Base-by-base conservation (phyloP, 345 rosid genomes). In the Dipteronia dyeriana region DNA sequence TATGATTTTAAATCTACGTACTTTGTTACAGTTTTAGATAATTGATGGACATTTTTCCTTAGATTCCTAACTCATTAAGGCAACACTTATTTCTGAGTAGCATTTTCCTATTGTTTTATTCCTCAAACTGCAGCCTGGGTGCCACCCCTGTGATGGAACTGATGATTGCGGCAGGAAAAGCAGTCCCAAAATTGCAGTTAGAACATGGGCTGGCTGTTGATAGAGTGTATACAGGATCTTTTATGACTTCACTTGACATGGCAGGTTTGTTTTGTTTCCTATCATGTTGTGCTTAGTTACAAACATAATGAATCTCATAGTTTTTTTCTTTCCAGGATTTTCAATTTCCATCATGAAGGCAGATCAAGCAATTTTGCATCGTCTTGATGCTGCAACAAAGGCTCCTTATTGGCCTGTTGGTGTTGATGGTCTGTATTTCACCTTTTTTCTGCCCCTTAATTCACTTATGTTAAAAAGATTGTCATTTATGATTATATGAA, bases 181-280 rank as follows among this genome's bases (percentile, higher is more conserved):
- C 96, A 60, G 97, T 94, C 72, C 97, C 97, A 75, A 88, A 89
- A 62, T 80, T 96, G 88, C 98, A 96, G 87, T 81, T 96, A 79
- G 95, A 94, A 76, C 97, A 93, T 81, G 99, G 98, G 75, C 86
- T 96, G 73, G 99, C 98, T 65, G 97, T 94, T 79, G 97, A 96
- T 82, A 93, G 99, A 88, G 99, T 96, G 73, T 96, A 96, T 68
- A 90, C 99, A 22, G 97, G 99, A 71, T 87, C 95, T 81, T 93
- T 96, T 83, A 92, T 94, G 98, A 92, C 99, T 76, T 96, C 99
- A 68, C 97, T 94, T 79, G 98, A 96, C 78, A 96, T 96, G 99
- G 93, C 98, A 82, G 99, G 99, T 96, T 87, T 80, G 70, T 80
- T 71, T 78, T 39, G 75, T 68, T 39, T 68, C 23, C 23, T 22